Conservation (phyloP, 768 basidiomycete species). For the Botryobasidium botryosum region DNA sequence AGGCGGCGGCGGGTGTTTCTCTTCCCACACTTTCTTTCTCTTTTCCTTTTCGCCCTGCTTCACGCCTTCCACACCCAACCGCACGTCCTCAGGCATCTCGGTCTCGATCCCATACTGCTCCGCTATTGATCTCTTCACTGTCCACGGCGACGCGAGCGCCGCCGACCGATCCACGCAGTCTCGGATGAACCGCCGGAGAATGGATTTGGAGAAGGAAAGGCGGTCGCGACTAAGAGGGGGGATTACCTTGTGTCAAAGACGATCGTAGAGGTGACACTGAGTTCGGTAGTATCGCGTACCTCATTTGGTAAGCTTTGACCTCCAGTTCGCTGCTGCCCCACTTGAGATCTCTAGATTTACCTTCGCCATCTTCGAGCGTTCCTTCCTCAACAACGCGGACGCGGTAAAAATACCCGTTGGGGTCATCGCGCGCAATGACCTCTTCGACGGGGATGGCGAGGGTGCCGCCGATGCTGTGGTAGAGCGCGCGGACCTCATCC, state of each 20-base stretch:
- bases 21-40: conserved; percentile 73
- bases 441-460: conserved; percentile 60
- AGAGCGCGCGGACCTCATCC: no score
- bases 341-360: conserved; percentile 36
- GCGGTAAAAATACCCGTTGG: conserved; percentile 71
- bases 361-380: conserved; percentile 27
- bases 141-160: conserved; percentile 90
- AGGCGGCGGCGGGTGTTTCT: conserved; percentile 43
- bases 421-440: conserved; percentile 54
- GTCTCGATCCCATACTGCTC: conserved; percentile 69
- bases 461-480: conserved; percentile 63
- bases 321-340: conserved; percentile 69
- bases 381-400: conserved; percentile 66
- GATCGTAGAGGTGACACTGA: conserved; percentile 4
- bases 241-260: conserved; percentile 4
- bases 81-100: conserved; percentile 72
- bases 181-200: conserved; percentile 87
- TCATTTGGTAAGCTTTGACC: conserved; percentile 63
- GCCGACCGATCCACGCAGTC: conserved; percentile 90
- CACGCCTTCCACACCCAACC: conserved; percentile 57
- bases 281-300: conserved; percentile 30
- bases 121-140: conserved; percentile 74
- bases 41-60: conserved; percentile 86
- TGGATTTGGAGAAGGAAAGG: conserved; percentile 89
- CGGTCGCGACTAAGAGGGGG: conserved; percentile 73